A percentile compares a stretch with the other conserved stretches of the same genome.
phyloP scores from a whole-genome alignment of 257 asterid genomes.

The Plantago elongata region DNA sequence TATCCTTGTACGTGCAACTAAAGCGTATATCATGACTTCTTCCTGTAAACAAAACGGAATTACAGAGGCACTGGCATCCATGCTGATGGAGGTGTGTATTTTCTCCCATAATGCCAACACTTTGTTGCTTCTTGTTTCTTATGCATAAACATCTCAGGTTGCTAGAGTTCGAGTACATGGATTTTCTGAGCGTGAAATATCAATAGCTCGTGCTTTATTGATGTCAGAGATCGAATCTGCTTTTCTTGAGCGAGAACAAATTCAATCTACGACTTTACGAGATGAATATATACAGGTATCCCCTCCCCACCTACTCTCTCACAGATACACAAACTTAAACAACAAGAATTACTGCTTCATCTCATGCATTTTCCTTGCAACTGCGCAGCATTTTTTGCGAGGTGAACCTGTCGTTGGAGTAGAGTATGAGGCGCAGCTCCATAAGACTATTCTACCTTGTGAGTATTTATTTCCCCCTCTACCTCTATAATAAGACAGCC shows the following conservation, averaged over 20 bases:
- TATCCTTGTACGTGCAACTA: slow-evolving; percentile 70
- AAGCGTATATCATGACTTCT: slow-evolving; percentile 87
- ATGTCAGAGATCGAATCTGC: slow-evolving; percentile 96
- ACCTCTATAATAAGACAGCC: slow-evolving; percentile 10
- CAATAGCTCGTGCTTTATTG: slow-evolving; percentile 68
- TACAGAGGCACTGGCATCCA: slow-evolving; percentile 72
- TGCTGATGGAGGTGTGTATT: slow-evolving; percentile 78
- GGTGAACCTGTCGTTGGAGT: slow-evolving; percentile 93
- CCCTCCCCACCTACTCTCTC: slow-evolving; percentile 8
- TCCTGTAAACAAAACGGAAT: slow-evolving; percentile 92
- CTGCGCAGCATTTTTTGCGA: slow-evolving; percentile 77
- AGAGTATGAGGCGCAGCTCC: slow-evolving; percentile 88
- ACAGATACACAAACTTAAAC: slow-evolving; percentile 9
- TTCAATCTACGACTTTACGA: slow-evolving; percentile 78
- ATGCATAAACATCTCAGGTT: slow-evolving; percentile 53
- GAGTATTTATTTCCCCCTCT: slow-evolving; percentile 30
- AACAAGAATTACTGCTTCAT: slow-evolving; percentile 11
- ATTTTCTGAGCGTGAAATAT: slow-evolving; percentile 88
- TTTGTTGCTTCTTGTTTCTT: slow-evolving; percentile 30
- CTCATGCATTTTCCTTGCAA: slow-evolving; percentile 23
- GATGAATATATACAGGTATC: slow-evolving; percentile 87
- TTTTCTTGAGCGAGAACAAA: slow-evolving; percentile 86
- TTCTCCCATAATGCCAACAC: slow-evolving; percentile 14
- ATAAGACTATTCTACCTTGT: slow-evolving; percentile 84
- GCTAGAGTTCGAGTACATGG: slow-evolving; percentile 85